These are phyloP conservation scores for Metschnikowia gelsemii DNA, from an alignment of 805 yeast species.

Conservation along the genomic window DNA sequence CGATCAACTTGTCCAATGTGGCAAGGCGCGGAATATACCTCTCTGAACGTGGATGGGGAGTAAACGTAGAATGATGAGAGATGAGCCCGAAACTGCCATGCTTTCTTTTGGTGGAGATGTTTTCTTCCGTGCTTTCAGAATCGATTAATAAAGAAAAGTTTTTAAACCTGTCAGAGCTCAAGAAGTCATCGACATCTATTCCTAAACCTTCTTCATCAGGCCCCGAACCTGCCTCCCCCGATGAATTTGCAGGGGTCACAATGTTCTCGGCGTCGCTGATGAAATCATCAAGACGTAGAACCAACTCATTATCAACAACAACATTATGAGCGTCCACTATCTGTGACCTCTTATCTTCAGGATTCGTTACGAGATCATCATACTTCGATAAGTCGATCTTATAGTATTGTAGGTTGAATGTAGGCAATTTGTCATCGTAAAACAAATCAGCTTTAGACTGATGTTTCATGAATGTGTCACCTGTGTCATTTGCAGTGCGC, in stretches of 20 bases:
- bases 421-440: slow-evolving; percentile 29
- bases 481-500: neutral
- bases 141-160: slow-evolving; percentile 24
- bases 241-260: neutral
- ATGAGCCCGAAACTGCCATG: slow-evolving; percentile 24
- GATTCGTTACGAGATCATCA: slow-evolving; percentile 28
- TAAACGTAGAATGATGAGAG: slow-evolving; percentile 16
- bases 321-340: slow-evolving; percentile 24
- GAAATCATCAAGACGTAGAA: slow-evolving; percentile 39
- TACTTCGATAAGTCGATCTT: slow-evolving; percentile 35
- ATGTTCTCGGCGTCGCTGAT: slow-evolving; percentile 17
- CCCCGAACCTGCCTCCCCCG: neutral
- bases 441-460: slow-evolving; percentile 14
- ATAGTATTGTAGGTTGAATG: slow-evolving; percentile 37
- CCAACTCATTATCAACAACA: slow-evolving; percentile 31
- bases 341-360: neutral
- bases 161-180: slow-evolving; percentile 40
- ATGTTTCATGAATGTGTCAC: neutral
- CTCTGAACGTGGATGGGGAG: neutral
- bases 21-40: slow-evolving; percentile 48
- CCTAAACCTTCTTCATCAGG: slow-evolving; percentile 38
- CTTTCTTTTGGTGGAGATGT: slow-evolving; percentile 9
- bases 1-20: slow-evolving; percentile 71
- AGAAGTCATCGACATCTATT: slow-evolving; percentile 43
- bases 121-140: slow-evolving; percentile 13